Evolutionary conservation across 2,329 filamentous ascomycete species (phyloP).

Genomic region (Trichoderma pleuroti): DNA sequence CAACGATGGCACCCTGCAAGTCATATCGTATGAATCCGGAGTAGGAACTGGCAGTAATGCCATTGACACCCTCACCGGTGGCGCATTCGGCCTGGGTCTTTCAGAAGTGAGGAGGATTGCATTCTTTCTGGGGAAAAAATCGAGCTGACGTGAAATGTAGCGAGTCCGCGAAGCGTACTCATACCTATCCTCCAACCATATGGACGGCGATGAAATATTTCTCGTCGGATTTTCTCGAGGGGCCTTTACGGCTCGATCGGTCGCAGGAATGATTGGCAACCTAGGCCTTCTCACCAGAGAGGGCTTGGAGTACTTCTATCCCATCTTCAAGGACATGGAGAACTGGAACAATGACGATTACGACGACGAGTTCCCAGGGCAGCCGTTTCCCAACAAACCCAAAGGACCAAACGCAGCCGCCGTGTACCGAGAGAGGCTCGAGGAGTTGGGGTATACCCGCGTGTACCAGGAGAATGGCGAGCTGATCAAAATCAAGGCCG

Average conservation of each 20-base stretch:
- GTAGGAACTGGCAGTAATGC: constrained; percentile 52
- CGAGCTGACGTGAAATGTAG: constrained; percentile 30
- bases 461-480: constrained; percentile 39
- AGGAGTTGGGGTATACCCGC: constrained; percentile 43
- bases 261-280: constrained; percentile 50
- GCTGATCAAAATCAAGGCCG: constrained; percentile 43
- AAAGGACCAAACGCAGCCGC: constrained; percentile 41
- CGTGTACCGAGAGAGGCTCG: constrained; percentile 43
- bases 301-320: constrained; percentile 53
- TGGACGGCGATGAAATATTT: constrained; percentile 54
- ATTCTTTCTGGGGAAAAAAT: too few species aligned
- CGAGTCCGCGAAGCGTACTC: constrained; percentile 59
- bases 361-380: constrained; percentile 44
- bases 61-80: constrained; percentile 50
- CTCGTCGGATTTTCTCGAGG: constrained; percentile 57
- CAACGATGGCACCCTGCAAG: constrained; percentile 51
- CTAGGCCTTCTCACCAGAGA: constrained; percentile 51
- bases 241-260: constrained; percentile 56
- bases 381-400: constrained; percentile 49
- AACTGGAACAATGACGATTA: constrained; percentile 47
- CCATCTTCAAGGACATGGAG: constrained; percentile 55
- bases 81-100: constrained; percentile 54
- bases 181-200: constrained; percentile 60
- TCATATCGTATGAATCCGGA: constrained; percentile 60
- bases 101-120: constrained; percentile 40